Evolutionary conservation across 345 rosid genomes (phyloP), one percentile per base, ranked within the genome.

Genomic region (Turritis glabra): DNA sequence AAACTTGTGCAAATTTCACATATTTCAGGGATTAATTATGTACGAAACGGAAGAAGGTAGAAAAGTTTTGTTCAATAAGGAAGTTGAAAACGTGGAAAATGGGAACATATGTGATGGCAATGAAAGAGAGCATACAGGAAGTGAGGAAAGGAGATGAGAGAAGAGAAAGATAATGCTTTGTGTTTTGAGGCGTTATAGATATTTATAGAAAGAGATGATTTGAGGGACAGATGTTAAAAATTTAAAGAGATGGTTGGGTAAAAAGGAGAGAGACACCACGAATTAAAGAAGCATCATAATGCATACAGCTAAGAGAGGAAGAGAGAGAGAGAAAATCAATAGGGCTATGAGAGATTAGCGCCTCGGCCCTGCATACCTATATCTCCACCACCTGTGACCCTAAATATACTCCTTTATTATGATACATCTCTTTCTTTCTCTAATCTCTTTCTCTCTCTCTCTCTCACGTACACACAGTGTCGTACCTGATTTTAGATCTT

Each of bases 231-330:
- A 58, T 18, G 71, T 67, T 53, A 59, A 18, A 41, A 54, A 52
- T 1, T 63, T 26, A 70, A 44, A 55, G 73, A 71, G 77, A 68
- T 74, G 62, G 77, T 78, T 56, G 77, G 74, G 57, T 57, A 21
- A n/a, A 32, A 41, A 12, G 26, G 62, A 57, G 77, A 47, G 70
- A 64, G 77, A 58, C 48, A 57, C 77, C 55, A 57, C 67, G 67
- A 57, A 33, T 50, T 62, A 64, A 73, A 80, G 73, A 63, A 40
- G 77, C 76, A 69, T 48, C 53, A 76, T 64, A 76, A 68, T 76
- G 79, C 51, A 51, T 76, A 77, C 88, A 86, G 86, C 84, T 84
- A 84, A 83, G 84, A 75, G 67, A 64, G 73, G 66, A 46, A 72
- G 51, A 56, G 57, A 51, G 55, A 72, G 69, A 74, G 51, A 69